These are phyloP conservation scores for Ochromonadaceae sp. DNA, from an alignment of 352 stramenopile species.

Conservation along the genomic window DNA sequence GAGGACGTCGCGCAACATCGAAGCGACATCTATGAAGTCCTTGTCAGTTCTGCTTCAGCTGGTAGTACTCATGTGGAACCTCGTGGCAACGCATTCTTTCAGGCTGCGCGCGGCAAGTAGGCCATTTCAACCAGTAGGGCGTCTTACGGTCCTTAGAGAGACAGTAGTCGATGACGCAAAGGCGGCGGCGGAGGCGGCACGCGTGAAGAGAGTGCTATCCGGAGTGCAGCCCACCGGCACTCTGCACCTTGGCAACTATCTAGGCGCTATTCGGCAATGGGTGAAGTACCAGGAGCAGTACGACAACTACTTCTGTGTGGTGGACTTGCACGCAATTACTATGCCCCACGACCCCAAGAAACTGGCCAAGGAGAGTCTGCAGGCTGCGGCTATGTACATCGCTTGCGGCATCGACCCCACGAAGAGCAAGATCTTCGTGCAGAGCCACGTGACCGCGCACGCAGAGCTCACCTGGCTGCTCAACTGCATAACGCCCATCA, in stretches of 20 bases:
- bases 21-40: no score
- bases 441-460: slow-evolving; percentile 68
- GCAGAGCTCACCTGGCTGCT: slow-evolving; percentile 92
- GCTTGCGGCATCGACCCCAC: slow-evolving; percentile 65
- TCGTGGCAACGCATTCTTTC: no score
- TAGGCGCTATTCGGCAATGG: slow-evolving; percentile 93
- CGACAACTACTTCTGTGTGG: slow-evolving; percentile 76
- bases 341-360: slow-evolving; percentile 74
- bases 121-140: no score
- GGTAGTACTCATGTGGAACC: no score
- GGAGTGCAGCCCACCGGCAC: slow-evolving; percentile 93
- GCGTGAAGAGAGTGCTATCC: slow-evolving; percentile 84
- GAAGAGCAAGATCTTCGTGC: slow-evolving; percentile 62
- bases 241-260: slow-evolving; percentile 97
- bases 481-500: slow-evolving; percentile 89
- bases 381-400: slow-evolving; percentile 79
- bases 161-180: no score
- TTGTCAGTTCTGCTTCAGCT: no score
- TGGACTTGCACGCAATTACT: slow-evolving; percentile 96
- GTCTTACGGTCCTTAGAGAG: no score
- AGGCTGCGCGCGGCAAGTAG: no score
- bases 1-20: no score
- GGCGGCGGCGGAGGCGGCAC: no score
- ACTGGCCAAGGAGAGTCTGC: slow-evolving; percentile 49
- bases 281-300: slow-evolving; percentile 70